Evolutionary conservation across 805 yeast genomes (phyloP), one percentile per base, ranked within the genome.

Genomic region (Cyberlindnera euphorbiae): DNA sequence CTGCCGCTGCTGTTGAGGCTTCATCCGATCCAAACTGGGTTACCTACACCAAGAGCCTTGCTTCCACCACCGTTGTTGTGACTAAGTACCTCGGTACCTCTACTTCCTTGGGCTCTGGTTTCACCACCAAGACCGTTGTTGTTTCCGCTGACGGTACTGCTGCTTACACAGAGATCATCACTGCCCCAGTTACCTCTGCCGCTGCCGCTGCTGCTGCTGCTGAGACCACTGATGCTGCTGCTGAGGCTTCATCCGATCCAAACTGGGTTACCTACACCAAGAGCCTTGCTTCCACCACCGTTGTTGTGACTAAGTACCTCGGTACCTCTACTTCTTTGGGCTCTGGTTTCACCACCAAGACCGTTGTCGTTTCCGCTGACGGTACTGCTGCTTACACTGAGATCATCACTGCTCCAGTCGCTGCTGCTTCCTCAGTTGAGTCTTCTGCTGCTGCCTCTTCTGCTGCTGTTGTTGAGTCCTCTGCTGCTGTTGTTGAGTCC

Each of bases 371-470:
- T 14, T 26, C 35, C 29, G 27, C 36, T 28, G 36, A 23, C 24
- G 10, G 36, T 17, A 21, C 30, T 15, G 22, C 35, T 12, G 32
- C 53, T 23, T 33, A 51, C 26, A 31, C 23, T 17, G 16, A 38
- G 22, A n/a, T 45, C 13, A 12, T 34, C 18, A 15, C 39, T 25
- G 32, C 41, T 29, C 17, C 60, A 8, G 21, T 40, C 21, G 17
- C 31, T 11, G 10, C 38, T 17, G 8, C 40, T 14, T 24, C 47
- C 19, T 27, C 38, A 27, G 24, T 41, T 23, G 38, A 38, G 17
- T 25, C 55, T 25, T 30, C 55, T 13, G 31, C 53, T 19, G 30
- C 44, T 16, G 32, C 38, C 23, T 9, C 49, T 8, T 6, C 24
- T 18, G 24, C 16, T 14, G 26, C 48, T 19, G 31, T 45, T 14